Conservation (phyloP, 345 rosid genomes). For the Turnera subulata region DNA sequence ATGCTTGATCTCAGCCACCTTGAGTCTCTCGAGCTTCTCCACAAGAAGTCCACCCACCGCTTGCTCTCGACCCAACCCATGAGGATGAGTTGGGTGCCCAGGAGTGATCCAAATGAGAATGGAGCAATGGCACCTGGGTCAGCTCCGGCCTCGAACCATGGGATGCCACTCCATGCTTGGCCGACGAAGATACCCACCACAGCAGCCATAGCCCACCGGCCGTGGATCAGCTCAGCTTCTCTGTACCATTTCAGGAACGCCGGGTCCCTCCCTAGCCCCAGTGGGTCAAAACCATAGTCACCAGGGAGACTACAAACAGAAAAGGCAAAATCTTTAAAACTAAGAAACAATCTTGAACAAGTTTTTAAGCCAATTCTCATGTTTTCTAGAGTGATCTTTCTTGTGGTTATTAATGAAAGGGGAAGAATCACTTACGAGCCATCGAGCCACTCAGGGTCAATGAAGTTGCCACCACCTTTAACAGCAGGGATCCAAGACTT, state of each 20-base stretch:
- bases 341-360: no score
- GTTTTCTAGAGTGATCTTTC: no score
- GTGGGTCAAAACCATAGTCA: constrained; percentile 90
- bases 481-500: constrained; percentile 96
- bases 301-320: constrained; percentile 78
- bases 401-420: no score
- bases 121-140: constrained; percentile 86
- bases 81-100: constrained; percentile 85
- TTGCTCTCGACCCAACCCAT: constrained; percentile 99
- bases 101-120: constrained; percentile 78
- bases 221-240: constrained; percentile 97
- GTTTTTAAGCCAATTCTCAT: no score
- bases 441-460: constrained; percentile 97
- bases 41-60: constrained; percentile 88
- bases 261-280: constrained; percentile 96
- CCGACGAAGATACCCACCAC: constrained; percentile 89
- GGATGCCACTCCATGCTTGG: constrained; percentile 95
- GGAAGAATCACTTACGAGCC: constrained; percentile 99
- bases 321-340: no score
- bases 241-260: constrained; percentile 97
- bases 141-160: constrained; percentile 98
- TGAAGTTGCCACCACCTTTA: constrained; percentile 77
- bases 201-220: constrained; percentile 94
- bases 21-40: constrained; percentile 83
- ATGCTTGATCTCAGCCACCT: constrained; percentile 95